Base-by-base conservation (phyloP, 768 basidiomycete genomes). In the Hygrophoropsis aurantiaca region DNA sequence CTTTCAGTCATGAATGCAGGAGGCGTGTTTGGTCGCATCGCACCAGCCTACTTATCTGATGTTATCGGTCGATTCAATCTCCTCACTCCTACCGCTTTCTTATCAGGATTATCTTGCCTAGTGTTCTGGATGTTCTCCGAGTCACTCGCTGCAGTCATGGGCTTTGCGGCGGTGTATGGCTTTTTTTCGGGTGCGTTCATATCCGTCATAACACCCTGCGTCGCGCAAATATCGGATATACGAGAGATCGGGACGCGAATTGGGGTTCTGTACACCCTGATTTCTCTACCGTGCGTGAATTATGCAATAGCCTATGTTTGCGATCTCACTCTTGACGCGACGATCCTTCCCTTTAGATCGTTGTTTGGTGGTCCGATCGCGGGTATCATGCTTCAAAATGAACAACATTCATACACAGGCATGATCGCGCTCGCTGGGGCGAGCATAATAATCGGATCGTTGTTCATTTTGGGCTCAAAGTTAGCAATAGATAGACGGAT, bases 1-100 rank as follows among this genome's bases (percentile, higher is more conserved):
- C 73, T 87, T 16, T 79, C 85, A 0, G 73, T 81, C 36, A 74
- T 89, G 73, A 88, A 87, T 57, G 84, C 78, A 0, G 85, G 84
- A 4, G 78, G 84, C 1, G 68, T 85, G 23, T 51, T 82, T 18
- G 86, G 86, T 11, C 83, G 86, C 21, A 65, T 87, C 37, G 73
- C 73, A 1, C 86, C 85, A 4, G 78, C 84, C 0, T 77, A 75
- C 55, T 56, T 85, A 16, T 82, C 85, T 55, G 86, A 89, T 67
- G 64, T 66, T 49, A 57, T 86, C 47, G 86, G 86, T 2, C 73
- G 77, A 26, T 86, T 83, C 66, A 87, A 87, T 62, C 70, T 85
- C 50, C 77, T 87, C 44, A 70, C 72, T 2, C 84, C 85, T 1
- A 74, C 78, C 19, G 81, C 82, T 3, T 77, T 85, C 59, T 64